These are phyloP conservation scores for Ogataea dorogensis DNA, from an alignment of 805 yeast genomes.

Conservation along the genomic window DNA sequence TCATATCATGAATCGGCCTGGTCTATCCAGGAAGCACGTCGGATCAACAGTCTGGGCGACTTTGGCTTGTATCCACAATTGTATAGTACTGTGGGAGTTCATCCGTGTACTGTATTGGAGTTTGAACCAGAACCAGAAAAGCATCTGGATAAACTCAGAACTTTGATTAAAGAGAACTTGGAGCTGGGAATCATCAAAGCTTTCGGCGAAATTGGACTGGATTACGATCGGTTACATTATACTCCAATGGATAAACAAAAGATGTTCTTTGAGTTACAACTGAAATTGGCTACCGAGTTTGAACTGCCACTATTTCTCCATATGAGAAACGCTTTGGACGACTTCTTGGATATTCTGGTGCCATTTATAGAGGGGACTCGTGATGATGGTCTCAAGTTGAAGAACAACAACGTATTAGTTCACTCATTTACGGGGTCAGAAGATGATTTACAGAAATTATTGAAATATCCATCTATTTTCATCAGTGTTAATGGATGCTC, in stretches of 20 bases:
- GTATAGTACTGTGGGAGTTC: constrained; percentile 86
- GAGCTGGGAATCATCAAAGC: constrained; percentile 61
- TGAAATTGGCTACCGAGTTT: constrained; percentile 59
- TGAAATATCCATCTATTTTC: constrained; percentile 55
- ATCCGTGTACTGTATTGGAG: constrained; percentile 82
- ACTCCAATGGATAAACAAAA: constrained; percentile 68
- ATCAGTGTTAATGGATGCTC: constrained; percentile 95
- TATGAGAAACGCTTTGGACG: constrained; percentile 82
- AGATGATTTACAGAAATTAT: constrained; percentile 57
- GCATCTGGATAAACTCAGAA: constrained; percentile 49
- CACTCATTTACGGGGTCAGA: constrained; percentile 91
- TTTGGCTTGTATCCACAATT: constrained; percentile 33
- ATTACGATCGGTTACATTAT: constrained; percentile 84
- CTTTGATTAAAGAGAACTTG: constrained; percentile 48
- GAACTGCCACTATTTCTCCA: constrained; percentile 83
- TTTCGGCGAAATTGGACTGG: constrained; percentile 94
- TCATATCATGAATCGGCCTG: constrained; percentile 61
- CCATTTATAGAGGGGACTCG: constrained; percentile 56
- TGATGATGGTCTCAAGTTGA: constrained; percentile 27
- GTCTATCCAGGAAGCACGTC: constrained; percentile 55
- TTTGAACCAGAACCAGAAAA: constrained; percentile 37
- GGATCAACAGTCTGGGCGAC: constrained; percentile 12
- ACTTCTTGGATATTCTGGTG: constrained; percentile 61
- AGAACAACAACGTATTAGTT: constrained; percentile 66
- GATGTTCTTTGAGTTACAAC: constrained; percentile 67